A percentile compares a stretch with the other conserved stretches of the same genome.
These are phyloP conservation scores for Xylariaceae sp. DNA, from an alignment of 2,329 filamentous ascomycete genomes.

Conservation along the genomic window DNA sequence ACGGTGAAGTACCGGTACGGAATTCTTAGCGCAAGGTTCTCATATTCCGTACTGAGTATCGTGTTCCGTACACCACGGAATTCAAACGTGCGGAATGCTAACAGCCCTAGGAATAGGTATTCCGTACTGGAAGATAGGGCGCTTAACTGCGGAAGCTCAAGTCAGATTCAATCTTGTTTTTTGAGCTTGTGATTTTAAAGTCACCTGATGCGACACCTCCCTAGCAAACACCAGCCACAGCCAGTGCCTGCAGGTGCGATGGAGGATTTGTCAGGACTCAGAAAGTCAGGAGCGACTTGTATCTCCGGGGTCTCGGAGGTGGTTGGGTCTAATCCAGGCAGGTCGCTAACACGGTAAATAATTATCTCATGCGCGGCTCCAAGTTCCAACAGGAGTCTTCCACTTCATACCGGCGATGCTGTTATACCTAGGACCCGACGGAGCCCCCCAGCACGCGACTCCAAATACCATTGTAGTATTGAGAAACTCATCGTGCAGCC, in stretches of 20 bases:
- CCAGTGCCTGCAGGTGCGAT: background rate
- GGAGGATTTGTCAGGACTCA: background rate
- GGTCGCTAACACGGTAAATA: background rate
- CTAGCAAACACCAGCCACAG: background rate
- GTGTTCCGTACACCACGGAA: no score
- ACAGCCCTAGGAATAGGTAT: no score
- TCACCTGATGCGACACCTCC: no score
- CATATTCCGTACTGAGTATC: no score
- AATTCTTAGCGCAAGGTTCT: background rate
- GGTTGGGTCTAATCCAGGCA: constrained; percentile 6
- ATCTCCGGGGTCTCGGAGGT: background rate
- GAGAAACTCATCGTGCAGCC: constrained; percentile 11
- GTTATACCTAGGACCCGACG: background rate
- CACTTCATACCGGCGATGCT: background rate
- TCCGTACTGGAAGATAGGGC: background rate
- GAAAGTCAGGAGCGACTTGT: background rate
- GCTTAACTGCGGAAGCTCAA: background rate
- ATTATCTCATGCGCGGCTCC: background rate
- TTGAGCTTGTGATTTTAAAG: no score
- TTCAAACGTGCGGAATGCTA: no score
- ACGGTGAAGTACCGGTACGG: constrained; percentile 1
- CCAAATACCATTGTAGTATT: background rate
- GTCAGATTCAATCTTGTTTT: no score
- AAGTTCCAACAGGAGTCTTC: background rate
- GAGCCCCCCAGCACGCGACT: background rate